A percentile compares a stretch with the other conserved stretches of the same genome.
phyloP scores from a whole-genome alignment of 2,329 filamentous ascomycete species.

The Phialemonium atrogriseum region DNA sequence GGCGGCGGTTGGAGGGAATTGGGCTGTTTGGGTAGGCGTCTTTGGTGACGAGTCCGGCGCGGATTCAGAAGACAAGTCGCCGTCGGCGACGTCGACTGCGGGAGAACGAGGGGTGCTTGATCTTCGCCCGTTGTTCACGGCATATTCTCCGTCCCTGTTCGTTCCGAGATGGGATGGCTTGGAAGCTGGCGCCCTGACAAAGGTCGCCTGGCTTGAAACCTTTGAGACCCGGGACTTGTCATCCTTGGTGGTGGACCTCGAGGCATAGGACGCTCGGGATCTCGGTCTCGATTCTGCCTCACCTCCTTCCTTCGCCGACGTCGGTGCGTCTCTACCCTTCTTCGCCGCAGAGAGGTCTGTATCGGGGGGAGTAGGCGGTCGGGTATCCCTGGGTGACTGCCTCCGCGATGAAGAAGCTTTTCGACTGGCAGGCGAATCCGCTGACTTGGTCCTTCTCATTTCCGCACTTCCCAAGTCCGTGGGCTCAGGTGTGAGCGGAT shows the following conservation, averaged over 20 bases:
- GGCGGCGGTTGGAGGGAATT: conserved; percentile 36
- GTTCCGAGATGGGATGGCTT: conserved; percentile 22
- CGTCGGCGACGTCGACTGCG: conserved; percentile 29
- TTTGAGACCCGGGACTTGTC: conserved; percentile 42
- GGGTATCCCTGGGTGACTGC: conserved; percentile 33
- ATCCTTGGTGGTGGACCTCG: conserved; percentile 31
- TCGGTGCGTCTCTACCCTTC: conserved; percentile 24
- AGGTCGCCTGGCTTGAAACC: conserved; percentile 50
- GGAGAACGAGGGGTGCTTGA: background rate
- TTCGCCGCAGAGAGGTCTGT: conserved; percentile 47
- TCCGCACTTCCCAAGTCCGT: conserved; percentile 55
- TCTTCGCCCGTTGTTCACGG: background rate
- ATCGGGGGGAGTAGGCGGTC: conserved; percentile 56
- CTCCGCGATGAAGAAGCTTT: conserved; percentile 30
- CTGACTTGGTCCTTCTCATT: conserved; percentile 38
- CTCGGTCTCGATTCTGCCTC: too few species aligned
- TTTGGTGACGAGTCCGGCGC: conserved; percentile 48
- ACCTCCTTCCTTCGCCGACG: conserved; percentile 19
- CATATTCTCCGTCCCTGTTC: conserved; percentile 16
- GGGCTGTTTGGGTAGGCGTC: conserved; percentile 49
- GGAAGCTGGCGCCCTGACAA: conserved; percentile 23
- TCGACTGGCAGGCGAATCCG: conserved; percentile 26
- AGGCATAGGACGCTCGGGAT: too few species aligned
- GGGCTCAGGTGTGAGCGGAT: conserved; percentile 60
- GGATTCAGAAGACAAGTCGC: conserved; percentile 42